A percentile compares a stretch with the other conserved stretches of the same genome.
Evolutionary conservation across 441 rosid genomes (phyloP).

Genomic region (Kokia cookei): DNA sequence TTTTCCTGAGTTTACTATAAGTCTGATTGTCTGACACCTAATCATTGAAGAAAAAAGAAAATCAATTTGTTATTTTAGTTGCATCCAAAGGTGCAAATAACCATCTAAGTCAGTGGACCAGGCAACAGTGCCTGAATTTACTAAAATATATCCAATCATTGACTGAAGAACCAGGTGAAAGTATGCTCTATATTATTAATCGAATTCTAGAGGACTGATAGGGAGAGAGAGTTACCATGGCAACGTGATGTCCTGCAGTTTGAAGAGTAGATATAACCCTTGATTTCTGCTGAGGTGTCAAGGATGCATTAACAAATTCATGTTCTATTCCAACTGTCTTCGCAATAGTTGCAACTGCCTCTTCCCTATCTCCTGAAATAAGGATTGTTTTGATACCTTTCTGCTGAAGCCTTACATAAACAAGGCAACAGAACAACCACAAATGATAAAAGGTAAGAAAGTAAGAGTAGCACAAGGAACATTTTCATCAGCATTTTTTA

Average conservation of each 20-base stretch:
- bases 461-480: neutral
- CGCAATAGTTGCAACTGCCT: conserved; percentile 85
- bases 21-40: neutral
- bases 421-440: conserved; percentile 7
- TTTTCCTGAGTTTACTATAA: neutral
- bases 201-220: conserved; percentile 4
- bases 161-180: neutral
- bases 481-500: neutral
- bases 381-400: conserved; percentile 79
- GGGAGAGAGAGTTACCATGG: conserved; percentile 51
- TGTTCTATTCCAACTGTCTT: conserved; percentile 59
- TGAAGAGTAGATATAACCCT: conserved; percentile 66
- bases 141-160: neutral
- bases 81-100: neutral
- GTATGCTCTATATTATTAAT: neutral
- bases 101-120: neutral
- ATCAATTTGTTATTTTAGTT: neutral
- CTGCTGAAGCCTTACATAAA: conserved; percentile 51
- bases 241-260: conserved; percentile 73
- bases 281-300: conserved; percentile 76
- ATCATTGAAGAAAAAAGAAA: neutral
- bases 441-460: neutral
- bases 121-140: neutral
- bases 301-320: conserved; percentile 59
- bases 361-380: conserved; percentile 96